These are phyloP conservation scores for Pseudoturritis turrita DNA, from an alignment of 345 rosid genomes.

Conservation along the genomic window DNA sequence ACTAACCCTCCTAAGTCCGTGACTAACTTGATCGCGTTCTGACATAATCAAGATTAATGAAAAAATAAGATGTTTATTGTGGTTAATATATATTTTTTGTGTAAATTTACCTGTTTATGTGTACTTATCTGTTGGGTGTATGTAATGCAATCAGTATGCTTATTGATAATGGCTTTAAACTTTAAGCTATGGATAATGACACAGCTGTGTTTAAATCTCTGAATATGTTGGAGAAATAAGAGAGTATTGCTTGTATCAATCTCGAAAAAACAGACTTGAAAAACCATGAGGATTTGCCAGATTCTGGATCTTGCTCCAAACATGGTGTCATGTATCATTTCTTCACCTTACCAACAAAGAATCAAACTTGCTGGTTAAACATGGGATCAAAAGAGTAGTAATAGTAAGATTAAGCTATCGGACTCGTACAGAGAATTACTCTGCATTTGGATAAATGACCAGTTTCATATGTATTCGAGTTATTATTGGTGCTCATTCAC, in stretches of 20 bases:
- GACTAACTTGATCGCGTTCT: slow-evolving; percentile 37
- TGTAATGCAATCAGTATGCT: slow-evolving; percentile 6
- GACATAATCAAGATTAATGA: background rate
- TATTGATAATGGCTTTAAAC: background rate
- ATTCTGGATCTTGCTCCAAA: background rate
- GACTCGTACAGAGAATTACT: background rate
- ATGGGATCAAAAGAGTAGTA: background rate
- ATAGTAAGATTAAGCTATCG: background rate
- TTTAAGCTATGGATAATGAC: too few species aligned
- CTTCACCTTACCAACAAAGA: background rate
- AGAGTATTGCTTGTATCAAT: background rate
- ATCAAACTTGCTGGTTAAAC: background rate
- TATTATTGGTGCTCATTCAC: background rate
- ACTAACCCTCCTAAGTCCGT: slow-evolving; percentile 52
- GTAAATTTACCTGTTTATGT: slow-evolving; percentile 11
- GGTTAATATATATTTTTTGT: slow-evolving; percentile 13
- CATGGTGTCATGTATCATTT: background rate
- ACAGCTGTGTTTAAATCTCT: background rate
- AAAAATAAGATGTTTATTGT: slow-evolving; percentile 13
- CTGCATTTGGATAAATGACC: background rate
- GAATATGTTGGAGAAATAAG: background rate
- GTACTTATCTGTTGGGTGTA: background rate
- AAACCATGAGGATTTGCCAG: background rate
- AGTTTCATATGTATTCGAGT: background rate
- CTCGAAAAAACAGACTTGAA: background rate